A percentile compares a stretch with the other conserved stretches of the same genome.
These are phyloP conservation scores for Gillenia trifoliata DNA, from an alignment of 306 rosid species.

Conservation along the genomic window DNA sequence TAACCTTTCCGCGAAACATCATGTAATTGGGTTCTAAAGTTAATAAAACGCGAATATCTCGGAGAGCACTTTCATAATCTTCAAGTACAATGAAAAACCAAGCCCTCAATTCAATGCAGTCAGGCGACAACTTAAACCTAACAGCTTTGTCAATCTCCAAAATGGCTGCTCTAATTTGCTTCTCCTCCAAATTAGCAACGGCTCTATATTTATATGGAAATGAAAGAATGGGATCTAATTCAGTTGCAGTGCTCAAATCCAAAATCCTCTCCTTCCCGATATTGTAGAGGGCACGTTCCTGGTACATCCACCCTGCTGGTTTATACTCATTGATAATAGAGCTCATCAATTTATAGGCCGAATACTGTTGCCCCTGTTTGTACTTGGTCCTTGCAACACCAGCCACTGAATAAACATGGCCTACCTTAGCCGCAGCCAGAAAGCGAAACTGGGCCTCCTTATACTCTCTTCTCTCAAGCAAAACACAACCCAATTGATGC, in stretches of 20 bases:
- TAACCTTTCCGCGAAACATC: constrained; percentile 50
- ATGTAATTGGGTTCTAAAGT: constrained; percentile 62
- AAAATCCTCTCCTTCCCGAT: constrained; percentile 59
- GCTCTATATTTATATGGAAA: constrained; percentile 71
- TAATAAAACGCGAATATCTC: constrained; percentile 63
- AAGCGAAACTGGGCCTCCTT: constrained; percentile 50
- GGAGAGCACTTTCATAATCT: constrained; percentile 58
- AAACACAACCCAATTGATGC: constrained; percentile 69
- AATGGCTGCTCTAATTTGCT: constrained; percentile 53
- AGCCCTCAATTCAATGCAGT: constrained; percentile 67
- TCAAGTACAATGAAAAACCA: constrained; percentile 58
- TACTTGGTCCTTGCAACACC: constrained; percentile 72
- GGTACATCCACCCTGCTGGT: constrained; percentile 89
- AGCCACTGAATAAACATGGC: constrained; percentile 68
- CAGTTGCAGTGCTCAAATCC: constrained; percentile 70
- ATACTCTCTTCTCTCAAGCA: constrained; percentile 60
- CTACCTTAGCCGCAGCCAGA: constrained; percentile 53
- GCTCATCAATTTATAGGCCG: constrained; percentile 64
- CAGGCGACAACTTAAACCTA: constrained; percentile 61
- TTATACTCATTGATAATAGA: constrained; percentile 55
- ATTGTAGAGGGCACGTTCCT: constrained; percentile 68
- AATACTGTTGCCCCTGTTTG: constrained; percentile 67
- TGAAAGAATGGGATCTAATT: constrained; percentile 68
- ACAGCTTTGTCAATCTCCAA: constrained; percentile 58
- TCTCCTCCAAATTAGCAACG: constrained; percentile 54